phyloP scores from a whole-genome alignment of 371 early-diverging fungal species.

The Mortierella sp. region DNA sequence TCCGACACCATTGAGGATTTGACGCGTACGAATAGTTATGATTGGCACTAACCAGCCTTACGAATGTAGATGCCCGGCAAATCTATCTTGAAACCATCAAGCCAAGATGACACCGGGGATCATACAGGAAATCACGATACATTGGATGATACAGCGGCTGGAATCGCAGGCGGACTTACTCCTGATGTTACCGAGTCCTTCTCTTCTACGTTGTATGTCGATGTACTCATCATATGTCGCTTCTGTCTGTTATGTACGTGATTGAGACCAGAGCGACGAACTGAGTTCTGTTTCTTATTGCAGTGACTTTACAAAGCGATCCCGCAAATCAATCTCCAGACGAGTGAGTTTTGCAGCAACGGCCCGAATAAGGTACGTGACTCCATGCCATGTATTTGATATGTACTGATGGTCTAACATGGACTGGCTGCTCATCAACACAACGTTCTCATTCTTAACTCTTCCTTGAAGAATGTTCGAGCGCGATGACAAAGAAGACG shows the following conservation, averaged over 20 bases:
- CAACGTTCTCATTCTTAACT: not conserved
- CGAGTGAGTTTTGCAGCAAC: conserved; percentile 59
- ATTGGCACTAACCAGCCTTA: no score
- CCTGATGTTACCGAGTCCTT: conserved; percentile 33
- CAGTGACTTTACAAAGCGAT: conserved; percentile 47
- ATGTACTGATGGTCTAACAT: no score
- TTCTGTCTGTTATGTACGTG: not conserved
- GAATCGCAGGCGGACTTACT: not conserved
- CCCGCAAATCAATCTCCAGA: conserved; percentile 49
- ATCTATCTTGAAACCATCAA: conserved; percentile 34
- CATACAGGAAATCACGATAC: conserved; percentile 10
- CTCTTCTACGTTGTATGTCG: conserved; percentile 30
- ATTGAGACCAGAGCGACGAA: no score
- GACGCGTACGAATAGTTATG: not conserved
- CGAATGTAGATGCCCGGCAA: conserved; percentile 38
- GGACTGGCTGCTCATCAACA: no score
- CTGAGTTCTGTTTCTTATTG: not conserved
- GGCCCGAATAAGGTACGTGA: conserved; percentile 50
- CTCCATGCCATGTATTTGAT: no score
- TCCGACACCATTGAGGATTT: not conserved
- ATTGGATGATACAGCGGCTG: conserved; percentile 1
- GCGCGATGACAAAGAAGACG: conserved; percentile 49
- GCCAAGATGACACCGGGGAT: conserved; percentile 26
- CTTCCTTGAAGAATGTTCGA: conserved; percentile 40
- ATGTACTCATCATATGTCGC: not conserved